Evolutionary conservation across 345 rosid species (phyloP), one percentile per base, ranked within the genome.

Genomic region (Eucalyptus cloeziana): DNA sequence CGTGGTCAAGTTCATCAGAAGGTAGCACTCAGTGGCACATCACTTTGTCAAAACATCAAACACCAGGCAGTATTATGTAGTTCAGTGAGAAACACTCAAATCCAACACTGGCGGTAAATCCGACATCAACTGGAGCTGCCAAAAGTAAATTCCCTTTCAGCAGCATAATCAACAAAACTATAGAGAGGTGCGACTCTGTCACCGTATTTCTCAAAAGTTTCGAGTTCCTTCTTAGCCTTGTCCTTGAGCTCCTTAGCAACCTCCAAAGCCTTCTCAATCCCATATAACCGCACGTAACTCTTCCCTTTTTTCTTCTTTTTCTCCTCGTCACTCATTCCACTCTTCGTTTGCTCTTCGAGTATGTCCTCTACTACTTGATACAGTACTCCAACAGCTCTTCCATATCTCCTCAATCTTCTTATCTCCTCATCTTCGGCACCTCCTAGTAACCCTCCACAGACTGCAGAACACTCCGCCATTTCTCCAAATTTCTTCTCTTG

Each of bases 401-500:
- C 99, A 51, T 98, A 98, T 89, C 94, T 93, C 91, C 99, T 90
- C 90, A 98, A 90, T 79, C 94, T 91, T 64, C 91, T 92, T 24
- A 98, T 88, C 93, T 98, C 99, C 60, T 94, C 94, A n/a, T 95
- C 94, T 51, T 89, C 79, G 22, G 98, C 99, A 88, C 99, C 99
- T 4, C 95, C 99, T 85, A 98, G 88, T 49, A 98, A 89, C 22
- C 99, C 99, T 27, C 99, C 99, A 22, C 99, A 98, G 14, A 93
- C 99, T 5, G 99, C 98, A 6, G 99, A 98, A 93, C 99, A 98
- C 91, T 96, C 98, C 0, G 95, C 94, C 99, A 98, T 94, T 89
- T 93, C 97, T 22, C 99, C 99, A 50, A 92, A 97, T 87, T 97
- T 98, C 93, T 98, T 98, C 94, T 98, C 98, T 76, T 95, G 98